Conservation (phyloP, 2,329 filamentous ascomycete genomes). For the Aureobasidium sp. region DNA sequence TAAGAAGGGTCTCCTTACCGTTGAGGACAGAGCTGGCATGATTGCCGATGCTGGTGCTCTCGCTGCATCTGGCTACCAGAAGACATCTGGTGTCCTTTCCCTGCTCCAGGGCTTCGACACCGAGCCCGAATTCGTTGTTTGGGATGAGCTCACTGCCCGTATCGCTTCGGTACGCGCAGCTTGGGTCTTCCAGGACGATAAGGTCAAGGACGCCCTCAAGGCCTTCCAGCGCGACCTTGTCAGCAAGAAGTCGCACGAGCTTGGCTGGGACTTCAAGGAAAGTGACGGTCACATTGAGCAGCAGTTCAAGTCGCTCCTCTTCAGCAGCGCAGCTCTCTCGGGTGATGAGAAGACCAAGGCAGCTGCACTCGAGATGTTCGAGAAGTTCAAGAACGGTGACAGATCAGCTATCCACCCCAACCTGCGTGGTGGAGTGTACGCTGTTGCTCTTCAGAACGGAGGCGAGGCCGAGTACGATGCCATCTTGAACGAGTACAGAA, state of each 20-base stretch:
- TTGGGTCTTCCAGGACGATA: constrained; percentile 79
- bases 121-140: constrained; percentile 86
- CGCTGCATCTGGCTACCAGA: constrained; percentile 84
- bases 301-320: constrained; percentile 90
- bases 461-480: constrained; percentile 80
- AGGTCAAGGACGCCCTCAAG: constrained; percentile 66
- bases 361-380: constrained; percentile 84
- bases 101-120: constrained; percentile 74
- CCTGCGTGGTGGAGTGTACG: constrained; percentile 77
- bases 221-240: constrained; percentile 73
- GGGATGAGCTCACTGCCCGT: constrained; percentile 81
- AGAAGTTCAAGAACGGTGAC: constrained; percentile 73
- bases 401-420: constrained; percentile 81
- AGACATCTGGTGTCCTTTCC: constrained; percentile 80
- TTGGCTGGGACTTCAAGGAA: constrained; percentile 83
- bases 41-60: constrained; percentile 83
- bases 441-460: constrained; percentile 74
- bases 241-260: constrained; percentile 69
- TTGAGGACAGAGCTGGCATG: constrained; percentile 92
- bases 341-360: constrained; percentile 72
- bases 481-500: constrained; percentile 66
- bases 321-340: constrained; percentile 70
- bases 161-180: constrained; percentile 71
- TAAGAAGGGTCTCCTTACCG: constrained; percentile 67
- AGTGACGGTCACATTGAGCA: constrained; percentile 82